Percentiles rank a stretch among this genome's conserved stretches.
Evolutionary conservation across 2,329 filamentous ascomycete genomes (phyloP).

Genomic region (Penicillium brasilianum): DNA sequence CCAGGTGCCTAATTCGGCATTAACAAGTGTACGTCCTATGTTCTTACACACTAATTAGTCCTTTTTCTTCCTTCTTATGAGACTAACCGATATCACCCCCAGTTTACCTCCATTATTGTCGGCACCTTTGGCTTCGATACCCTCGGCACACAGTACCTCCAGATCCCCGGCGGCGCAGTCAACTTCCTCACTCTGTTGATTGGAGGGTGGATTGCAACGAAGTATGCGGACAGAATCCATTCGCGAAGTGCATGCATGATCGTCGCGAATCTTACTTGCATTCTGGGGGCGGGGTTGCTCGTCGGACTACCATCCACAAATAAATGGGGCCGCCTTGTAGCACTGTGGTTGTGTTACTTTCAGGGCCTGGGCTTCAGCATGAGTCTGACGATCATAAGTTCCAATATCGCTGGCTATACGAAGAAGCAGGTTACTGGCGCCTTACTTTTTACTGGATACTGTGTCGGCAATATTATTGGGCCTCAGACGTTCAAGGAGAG

Average conservation of each 20-base stretch:
- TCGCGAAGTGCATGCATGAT: slow-evolving; percentile 62
- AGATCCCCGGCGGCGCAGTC: slow-evolving; percentile 64
- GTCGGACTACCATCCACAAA: slow-evolving; percentile 57
- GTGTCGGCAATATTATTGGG: slow-evolving; percentile 61
- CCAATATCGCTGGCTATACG: slow-evolving; percentile 60
- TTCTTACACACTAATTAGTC: neutral
- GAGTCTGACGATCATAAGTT: slow-evolving; percentile 59
- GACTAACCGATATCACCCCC: neutral
- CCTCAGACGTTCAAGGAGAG: slow-evolving; percentile 58
- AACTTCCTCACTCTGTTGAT: slow-evolving; percentile 60
- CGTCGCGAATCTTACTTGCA: slow-evolving; percentile 60
- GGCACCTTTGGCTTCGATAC: slow-evolving; percentile 55
- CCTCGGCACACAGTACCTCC: slow-evolving; percentile 61
- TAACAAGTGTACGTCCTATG: slow-evolving; percentile 50
- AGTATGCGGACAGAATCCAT: slow-evolving; percentile 53
- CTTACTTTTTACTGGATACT: slow-evolving; percentile 59
- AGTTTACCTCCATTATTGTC: slow-evolving; percentile 56
- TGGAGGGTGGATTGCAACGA: slow-evolving; percentile 58
- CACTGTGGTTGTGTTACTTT: slow-evolving; percentile 63
- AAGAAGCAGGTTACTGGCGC: slow-evolving; percentile 61
- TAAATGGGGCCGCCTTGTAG: slow-evolving; percentile 63
- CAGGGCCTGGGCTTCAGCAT: slow-evolving; percentile 60
- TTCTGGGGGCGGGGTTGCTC: slow-evolving; percentile 58
- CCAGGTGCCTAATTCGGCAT: slow-evolving; percentile 61
- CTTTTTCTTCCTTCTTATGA: neutral